These are phyloP conservation scores for Hypoxylon lenormandii DNA, from an alignment of 495 filamentous ascomycete species.

Conservation along the genomic window DNA sequence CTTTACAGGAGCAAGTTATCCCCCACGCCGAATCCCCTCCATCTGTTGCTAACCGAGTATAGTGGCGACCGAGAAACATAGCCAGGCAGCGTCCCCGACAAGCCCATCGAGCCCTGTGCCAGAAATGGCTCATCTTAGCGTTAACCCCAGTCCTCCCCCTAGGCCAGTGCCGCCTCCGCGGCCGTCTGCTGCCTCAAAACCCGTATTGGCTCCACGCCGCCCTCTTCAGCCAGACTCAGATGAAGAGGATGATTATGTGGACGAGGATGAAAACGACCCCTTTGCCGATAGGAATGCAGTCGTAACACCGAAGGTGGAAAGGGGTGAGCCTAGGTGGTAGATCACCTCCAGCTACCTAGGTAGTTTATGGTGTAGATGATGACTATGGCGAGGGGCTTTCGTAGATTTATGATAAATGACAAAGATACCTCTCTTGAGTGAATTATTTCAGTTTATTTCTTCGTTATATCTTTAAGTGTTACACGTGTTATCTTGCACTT, in stretches of 20 bases:
- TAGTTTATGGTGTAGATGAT: not conserved
- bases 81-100: conserved; percentile 57
- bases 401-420: conserved; percentile 13
- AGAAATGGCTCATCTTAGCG: conserved; percentile 56
- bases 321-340: conserved; percentile 67
- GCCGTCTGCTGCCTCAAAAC: conserved; percentile 57
- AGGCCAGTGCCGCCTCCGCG: conserved; percentile 59
- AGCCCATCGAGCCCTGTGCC: conserved; percentile 50
- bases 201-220: conserved; percentile 52
- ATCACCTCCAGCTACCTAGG: not conserved
- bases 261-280: conserved; percentile 78
- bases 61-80: conserved; percentile 66
- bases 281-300: conserved; percentile 82
- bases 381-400: not conserved
- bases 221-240: conserved; percentile 49
- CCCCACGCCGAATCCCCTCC: not conserved
- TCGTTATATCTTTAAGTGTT: not conserved
- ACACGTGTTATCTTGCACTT: not conserved
- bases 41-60: conserved; percentile 35
- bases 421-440: conserved; percentile 33
- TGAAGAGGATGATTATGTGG: conserved; percentile 63
- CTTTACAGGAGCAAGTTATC: conserved; percentile 62
- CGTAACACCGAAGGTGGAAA: conserved; percentile 69
- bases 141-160: conserved; percentile 52
- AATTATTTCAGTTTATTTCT: not conserved